phyloP scores from a whole-genome alignment of 768 basidiomycete species.

The Stropharia rugosoannulata region DNA sequence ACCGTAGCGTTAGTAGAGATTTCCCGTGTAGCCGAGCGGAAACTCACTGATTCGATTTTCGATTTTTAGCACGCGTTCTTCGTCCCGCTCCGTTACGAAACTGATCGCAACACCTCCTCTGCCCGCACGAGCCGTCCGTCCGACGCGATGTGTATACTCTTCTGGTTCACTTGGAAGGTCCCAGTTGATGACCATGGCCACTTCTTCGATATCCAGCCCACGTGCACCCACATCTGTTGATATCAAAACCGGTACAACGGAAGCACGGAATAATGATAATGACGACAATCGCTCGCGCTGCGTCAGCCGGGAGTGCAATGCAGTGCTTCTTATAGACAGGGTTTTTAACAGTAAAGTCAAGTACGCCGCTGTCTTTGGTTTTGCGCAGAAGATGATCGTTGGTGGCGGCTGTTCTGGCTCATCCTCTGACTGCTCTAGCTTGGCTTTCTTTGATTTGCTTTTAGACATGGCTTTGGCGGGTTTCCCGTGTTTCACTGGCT shows the following conservation, averaged over 20 bases:
- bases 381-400: constrained; percentile 92
- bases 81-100: constrained; percentile 93
- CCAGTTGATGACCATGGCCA: constrained; percentile 97
- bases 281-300: constrained; percentile 87
- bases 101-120: constrained; percentile 88
- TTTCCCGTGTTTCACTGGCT: constrained; percentile 35
- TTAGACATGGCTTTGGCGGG: constrained; percentile 22
- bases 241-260: constrained; percentile 86
- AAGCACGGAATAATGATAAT: constrained; percentile 82
- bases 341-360: constrained; percentile 77
- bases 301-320: constrained; percentile 90
- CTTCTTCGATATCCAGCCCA: constrained; percentile 94
- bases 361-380: constrained; percentile 87
- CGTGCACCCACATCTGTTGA: constrained; percentile 95
- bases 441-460: constrained; percentile 34
- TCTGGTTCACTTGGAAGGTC: constrained; percentile 88
- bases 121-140: constrained; percentile 89
- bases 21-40: background rate
- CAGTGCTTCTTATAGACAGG: constrained; percentile 79
- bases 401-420: constrained; percentile 80
- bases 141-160: constrained; percentile 96
- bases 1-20: background rate
- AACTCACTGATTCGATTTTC: constrained; percentile 84
- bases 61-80: constrained; percentile 77
- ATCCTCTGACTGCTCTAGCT: constrained; percentile 39